Percentiles rank a stretch among this genome's conserved stretches.
Conservation (phyloP, 2,329 filamentous ascomycete species). For the Fusarium multiceps region DNA sequence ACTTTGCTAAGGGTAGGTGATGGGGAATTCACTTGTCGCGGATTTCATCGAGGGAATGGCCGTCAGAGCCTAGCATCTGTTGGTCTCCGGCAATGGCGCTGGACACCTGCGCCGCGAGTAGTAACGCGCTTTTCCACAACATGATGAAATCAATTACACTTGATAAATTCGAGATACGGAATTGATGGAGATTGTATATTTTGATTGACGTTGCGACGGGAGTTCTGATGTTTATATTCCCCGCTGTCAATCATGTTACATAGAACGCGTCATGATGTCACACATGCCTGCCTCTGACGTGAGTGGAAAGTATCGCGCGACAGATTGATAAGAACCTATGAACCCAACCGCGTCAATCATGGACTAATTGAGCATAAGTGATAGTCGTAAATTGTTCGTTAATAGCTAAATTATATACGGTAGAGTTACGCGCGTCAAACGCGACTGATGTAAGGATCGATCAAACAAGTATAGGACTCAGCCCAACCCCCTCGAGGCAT, state of each 20-base stretch:
- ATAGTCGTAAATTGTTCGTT: fast-evolving
- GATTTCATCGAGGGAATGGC: neutral
- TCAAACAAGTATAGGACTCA: no score
- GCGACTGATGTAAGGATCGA: no score
- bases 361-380: fast-evolving
- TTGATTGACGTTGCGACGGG: neutral
- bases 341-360: fast-evolving
- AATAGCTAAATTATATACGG: neutral
- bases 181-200: no score
- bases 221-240: neutral
- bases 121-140: neutral
- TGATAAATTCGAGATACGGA: no score
- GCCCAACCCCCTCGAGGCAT: fast-evolving
- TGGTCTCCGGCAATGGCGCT: neutral
- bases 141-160: no score
- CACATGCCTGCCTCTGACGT: slow-evolving; percentile 16
- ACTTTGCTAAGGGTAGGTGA: no score
- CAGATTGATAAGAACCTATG: neutral
- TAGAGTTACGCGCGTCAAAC: neutral
- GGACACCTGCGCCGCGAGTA: neutral
- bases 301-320: neutral
- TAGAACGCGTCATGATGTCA: slow-evolving; percentile 29
- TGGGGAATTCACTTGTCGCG: slow-evolving; percentile 19
- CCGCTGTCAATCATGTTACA: slow-evolving; percentile 9
- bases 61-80: neutral